phyloP scores from a whole-genome alignment of 2,329 filamentous ascomycete genomes.

The Epichloe brachyelytri region DNA sequence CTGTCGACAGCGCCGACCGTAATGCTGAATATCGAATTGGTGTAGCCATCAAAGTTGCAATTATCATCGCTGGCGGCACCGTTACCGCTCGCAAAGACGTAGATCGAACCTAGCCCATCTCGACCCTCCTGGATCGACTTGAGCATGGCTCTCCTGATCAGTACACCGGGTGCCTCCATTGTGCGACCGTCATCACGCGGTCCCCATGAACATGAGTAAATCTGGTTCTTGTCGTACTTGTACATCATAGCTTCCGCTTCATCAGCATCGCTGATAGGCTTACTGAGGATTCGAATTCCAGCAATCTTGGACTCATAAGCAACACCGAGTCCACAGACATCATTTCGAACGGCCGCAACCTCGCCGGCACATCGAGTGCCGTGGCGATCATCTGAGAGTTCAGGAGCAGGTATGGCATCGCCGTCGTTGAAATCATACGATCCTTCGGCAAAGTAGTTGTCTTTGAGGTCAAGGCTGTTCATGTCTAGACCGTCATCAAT shows the following conservation, averaged over 20 bases:
- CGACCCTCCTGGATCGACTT: constrained; percentile 86
- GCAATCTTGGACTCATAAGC: constrained; percentile 86
- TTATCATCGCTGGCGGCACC: constrained; percentile 81
- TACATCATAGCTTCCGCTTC: constrained; percentile 91
- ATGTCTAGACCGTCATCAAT: constrained; percentile 95
- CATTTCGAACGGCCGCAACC: constrained; percentile 79
- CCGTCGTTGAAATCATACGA: constrained; percentile 96
- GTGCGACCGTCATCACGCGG: constrained; percentile 84
- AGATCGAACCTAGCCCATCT: constrained; percentile 73
- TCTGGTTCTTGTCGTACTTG: constrained; percentile 80
- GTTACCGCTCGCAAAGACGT: constrained; percentile 90
- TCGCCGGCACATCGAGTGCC: constrained; percentile 93
- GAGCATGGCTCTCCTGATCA: constrained; percentile 83
- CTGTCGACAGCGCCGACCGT: constrained; percentile 89
- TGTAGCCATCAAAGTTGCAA: constrained; percentile 99
- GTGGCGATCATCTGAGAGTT: constrained; percentile 75
- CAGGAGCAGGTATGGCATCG: constrained; percentile 62
- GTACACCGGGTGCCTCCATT: constrained; percentile 84
- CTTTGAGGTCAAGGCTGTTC: constrained; percentile 82
- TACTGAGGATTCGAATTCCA: constrained; percentile 84
- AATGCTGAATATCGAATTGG: constrained; percentile 98
- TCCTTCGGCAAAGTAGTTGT: constrained; percentile 85
- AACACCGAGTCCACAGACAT: constrained; percentile 90
- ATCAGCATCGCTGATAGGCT: constrained; percentile 80
- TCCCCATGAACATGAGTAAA: constrained; percentile 98